Conservation (phyloP, 257 asterid species). For the Asclepias syriaca region DNA sequence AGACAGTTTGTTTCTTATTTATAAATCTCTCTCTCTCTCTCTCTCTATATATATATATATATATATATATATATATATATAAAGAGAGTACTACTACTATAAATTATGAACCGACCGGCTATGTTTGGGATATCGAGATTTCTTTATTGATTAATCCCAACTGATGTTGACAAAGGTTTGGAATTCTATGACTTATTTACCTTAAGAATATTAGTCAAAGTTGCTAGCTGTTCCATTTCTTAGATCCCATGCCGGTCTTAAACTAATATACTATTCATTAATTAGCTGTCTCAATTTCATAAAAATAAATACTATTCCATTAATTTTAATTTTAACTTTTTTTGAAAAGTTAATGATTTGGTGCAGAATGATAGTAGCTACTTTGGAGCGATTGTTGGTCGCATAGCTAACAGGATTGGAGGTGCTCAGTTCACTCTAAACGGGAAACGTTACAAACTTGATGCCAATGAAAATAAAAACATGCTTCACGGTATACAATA, state of each 20-base stretch:
- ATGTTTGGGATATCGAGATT: neutral
- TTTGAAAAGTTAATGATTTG: neutral
- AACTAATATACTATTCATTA: neutral
- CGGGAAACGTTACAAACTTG: constrained; percentile 55
- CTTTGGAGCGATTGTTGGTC: constrained; percentile 77
- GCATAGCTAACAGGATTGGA: constrained; percentile 78
- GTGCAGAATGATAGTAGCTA: constrained; percentile 47
- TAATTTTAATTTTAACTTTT: neutral
- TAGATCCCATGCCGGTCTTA: neutral
- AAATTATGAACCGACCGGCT: neutral
- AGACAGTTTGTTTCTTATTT: too few species aligned
- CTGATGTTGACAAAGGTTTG: neutral
- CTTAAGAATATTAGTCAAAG: neutral
- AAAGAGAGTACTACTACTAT: too few species aligned
- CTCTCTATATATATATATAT: too few species aligned
- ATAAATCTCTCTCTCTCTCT: too few species aligned
- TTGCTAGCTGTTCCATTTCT: neutral
- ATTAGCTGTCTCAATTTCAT: too few species aligned
- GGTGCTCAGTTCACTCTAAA: constrained; percentile 72
- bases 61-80: too few species aligned
- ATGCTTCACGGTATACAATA: constrained; percentile 60
- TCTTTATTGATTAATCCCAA: neutral
- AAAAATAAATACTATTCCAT: too few species aligned
- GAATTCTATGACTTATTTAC: neutral
- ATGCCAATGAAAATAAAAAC: constrained; percentile 58